A percentile compares a stretch with the other conserved stretches of the same genome.
These are phyloP conservation scores for Aspergillus incahuasiensis DNA, from an alignment of 495 filamentous ascomycete genomes.

Conservation along the genomic window DNA sequence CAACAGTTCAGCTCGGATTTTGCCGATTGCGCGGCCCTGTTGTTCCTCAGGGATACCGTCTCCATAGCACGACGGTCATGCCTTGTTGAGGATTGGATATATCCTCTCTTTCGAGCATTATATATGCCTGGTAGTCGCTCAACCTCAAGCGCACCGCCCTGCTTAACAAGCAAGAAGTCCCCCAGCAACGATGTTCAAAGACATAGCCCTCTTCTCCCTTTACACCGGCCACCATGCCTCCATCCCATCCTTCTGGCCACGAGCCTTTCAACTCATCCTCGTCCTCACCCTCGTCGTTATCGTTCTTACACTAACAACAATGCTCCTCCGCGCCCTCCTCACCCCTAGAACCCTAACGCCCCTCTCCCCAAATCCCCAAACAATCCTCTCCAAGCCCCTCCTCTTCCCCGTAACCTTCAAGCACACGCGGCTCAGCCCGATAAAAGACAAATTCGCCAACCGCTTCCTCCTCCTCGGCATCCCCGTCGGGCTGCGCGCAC, in stretches of 20 bases:
- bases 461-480: conserved; percentile 8
- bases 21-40: background rate
- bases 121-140: no score
- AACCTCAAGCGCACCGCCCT: no score
- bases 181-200: conserved; percentile 3
- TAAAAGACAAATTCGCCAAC: conserved; percentile 13
- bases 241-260: conserved; percentile 4
- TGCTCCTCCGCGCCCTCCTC: conserved; percentile 1
- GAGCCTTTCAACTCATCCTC: background rate
- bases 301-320: background rate
- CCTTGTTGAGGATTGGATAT: no score
- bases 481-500: conserved; percentile 12
- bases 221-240: conserved; percentile 4
- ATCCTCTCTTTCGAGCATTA: no score
- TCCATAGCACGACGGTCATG: no score
- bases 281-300: background rate
- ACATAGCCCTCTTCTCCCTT: background rate
- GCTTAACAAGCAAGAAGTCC: no score
- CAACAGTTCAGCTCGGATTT: no score
- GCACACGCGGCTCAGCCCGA: conserved; percentile 7
- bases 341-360: conserved; percentile 4
- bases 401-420: conserved; percentile 11
- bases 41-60: no score
- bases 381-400: conserved; percentile 10
- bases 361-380: conserved; percentile 7